Conservation (phyloP, 371 early-diverging fungal genomes). For the Apophysomyces ossiformis region DNA sequence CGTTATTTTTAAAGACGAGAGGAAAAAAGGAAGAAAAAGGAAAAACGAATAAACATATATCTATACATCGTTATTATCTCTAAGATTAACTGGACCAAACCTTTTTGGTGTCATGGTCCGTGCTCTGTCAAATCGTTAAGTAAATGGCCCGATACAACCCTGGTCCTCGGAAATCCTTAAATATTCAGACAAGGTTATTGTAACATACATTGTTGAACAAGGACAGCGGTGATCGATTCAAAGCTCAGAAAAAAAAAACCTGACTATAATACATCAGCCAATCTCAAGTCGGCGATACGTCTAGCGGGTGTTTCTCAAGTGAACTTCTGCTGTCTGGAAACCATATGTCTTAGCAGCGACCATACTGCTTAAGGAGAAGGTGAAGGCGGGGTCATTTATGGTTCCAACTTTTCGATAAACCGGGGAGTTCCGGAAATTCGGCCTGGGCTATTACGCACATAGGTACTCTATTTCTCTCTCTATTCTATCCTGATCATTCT, state of each 20-base stretch:
- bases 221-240: not conserved
- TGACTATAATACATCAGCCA: not conserved
- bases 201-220: not conserved
- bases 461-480: no score
- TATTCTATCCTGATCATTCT: no score
- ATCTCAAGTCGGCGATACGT: no score
- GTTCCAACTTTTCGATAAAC: no score
- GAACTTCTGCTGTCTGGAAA: no score
- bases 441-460: no score
- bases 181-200: slow-evolving; percentile 1
- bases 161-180: slow-evolving; percentile 1
- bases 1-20: not conserved
- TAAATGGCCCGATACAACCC: slow-evolving; percentile 5
- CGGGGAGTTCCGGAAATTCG: no score
- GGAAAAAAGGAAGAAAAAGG: not conserved
- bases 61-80: not conserved
- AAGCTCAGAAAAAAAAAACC: not conserved
- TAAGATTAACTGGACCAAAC: slow-evolving; percentile 4
- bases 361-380: no score
- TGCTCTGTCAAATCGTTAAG: slow-evolving; percentile 5
- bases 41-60: not conserved
- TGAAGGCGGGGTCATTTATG: no score
- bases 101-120: slow-evolving; percentile 5
- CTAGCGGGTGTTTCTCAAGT: no score
- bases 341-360: no score